Conservation (phyloP, 306 rosid species). For the Prunus dulcis region DNA sequence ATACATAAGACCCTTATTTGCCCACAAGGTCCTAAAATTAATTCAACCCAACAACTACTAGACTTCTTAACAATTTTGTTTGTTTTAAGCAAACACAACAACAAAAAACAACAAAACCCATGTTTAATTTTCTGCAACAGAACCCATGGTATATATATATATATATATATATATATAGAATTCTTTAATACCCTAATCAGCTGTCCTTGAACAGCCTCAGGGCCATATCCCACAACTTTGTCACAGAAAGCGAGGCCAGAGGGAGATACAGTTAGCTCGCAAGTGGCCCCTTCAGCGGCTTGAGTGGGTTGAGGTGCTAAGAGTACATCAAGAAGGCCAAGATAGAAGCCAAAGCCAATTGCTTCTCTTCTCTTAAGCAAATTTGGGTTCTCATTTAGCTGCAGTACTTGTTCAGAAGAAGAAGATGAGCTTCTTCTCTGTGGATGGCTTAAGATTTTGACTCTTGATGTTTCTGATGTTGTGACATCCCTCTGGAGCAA, state of each 20-base stretch:
- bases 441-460: conserved; percentile 13
- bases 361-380: conserved; percentile 46
- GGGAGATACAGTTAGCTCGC: conserved; percentile 62
- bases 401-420: not conserved
- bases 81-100: not conserved
- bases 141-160: not conserved
- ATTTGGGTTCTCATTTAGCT: conserved; percentile 23
- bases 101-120: not conserved
- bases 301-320: conserved; percentile 12
- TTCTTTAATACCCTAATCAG: conserved; percentile 61
- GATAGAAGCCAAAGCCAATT: conserved; percentile 45
- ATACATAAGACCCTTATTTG: not conserved
- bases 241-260: conserved; percentile 92
- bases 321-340: conserved; percentile 39
- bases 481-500: conserved; percentile 6
- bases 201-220: conserved; percentile 76
- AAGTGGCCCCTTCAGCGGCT: conserved; percentile 43
- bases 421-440: conserved; percentile 5
- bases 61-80: not conserved
- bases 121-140: not conserved
- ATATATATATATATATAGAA: not conserved
- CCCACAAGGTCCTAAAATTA: not conserved
- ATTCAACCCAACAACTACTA: not conserved
- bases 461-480: conserved; percentile 18
- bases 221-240: conserved; percentile 62